Conservation (phyloP, 2,329 filamentous ascomycete genomes). For the Acephala macrosclerotiorum region DNA sequence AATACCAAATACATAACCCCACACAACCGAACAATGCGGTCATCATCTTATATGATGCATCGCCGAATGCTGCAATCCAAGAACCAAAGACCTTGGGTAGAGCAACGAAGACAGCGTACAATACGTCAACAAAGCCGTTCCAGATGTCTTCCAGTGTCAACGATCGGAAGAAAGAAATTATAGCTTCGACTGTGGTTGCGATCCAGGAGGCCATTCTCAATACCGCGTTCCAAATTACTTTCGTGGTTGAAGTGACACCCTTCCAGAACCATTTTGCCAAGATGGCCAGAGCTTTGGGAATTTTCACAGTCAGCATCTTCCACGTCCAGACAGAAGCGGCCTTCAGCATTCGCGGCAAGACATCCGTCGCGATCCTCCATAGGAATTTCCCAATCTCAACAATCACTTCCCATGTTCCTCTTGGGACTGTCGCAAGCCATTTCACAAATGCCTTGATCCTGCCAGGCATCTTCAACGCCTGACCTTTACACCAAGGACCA, state of each 20-base stretch:
- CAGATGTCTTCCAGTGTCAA: constrained; percentile 51
- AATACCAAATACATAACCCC: constrained; percentile 41
- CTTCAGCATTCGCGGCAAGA: constrained; percentile 35
- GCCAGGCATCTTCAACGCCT: constrained; percentile 41
- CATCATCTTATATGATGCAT: constrained; percentile 41
- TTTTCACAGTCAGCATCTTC: constrained; percentile 25
- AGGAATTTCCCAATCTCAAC: constrained; percentile 33
- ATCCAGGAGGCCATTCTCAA: constrained; percentile 44
- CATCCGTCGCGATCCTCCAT: constrained; percentile 21
- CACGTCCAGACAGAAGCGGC: constrained; percentile 26
- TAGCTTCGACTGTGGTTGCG: constrained; percentile 47
- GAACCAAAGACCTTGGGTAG: constrained; percentile 41
- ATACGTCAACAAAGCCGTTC: constrained; percentile 45
- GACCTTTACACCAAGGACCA: constrained; percentile 43
- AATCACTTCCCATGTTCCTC: constrained; percentile 5
- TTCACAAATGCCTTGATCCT: constrained; percentile 30
- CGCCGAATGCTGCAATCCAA: constrained; percentile 37
- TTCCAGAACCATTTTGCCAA: constrained; percentile 44
- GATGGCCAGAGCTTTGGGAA: constrained; percentile 40
- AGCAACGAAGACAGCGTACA: constrained; percentile 44
- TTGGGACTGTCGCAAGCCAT: constrained; percentile 10
- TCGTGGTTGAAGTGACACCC: constrained; percentile 40
- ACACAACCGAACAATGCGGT: constrained; percentile 43
- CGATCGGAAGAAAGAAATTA: constrained; percentile 45
- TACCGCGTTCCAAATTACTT: constrained; percentile 39